These are phyloP conservation scores for Mycena sanguinolenta DNA, from an alignment of 768 basidiomycete species.

Conservation along the genomic window DNA sequence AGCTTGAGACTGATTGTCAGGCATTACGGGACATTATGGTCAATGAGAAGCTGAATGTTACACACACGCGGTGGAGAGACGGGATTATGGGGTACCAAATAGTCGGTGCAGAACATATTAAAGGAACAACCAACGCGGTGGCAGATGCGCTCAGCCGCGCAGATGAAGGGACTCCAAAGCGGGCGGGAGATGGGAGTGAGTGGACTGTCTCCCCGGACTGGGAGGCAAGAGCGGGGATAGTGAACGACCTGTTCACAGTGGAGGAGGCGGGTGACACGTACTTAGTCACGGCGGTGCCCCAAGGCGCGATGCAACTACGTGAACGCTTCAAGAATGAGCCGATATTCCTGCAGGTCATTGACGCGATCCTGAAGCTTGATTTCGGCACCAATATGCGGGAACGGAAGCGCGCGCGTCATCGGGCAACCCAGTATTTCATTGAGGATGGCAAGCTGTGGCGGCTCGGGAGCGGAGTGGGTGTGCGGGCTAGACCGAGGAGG, in stretches of 20 bases:
- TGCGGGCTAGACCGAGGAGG: slow-evolving; percentile 11
- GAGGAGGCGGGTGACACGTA: not conserved
- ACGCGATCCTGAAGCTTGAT: slow-evolving; percentile 18
- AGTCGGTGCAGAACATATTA: slow-evolving; percentile 36
- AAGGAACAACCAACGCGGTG: slow-evolving; percentile 37
- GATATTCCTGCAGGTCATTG: slow-evolving; percentile 18
- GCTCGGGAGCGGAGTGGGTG: not conserved
- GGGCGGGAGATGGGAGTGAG: slow-evolving; percentile 15
- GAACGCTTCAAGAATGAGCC: slow-evolving; percentile 33
- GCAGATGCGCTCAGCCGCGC: slow-evolving; percentile 41
- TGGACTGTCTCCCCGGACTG: slow-evolving; percentile 45
- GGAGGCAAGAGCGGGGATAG: slow-evolving; percentile 34
- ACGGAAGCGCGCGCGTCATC: slow-evolving; percentile 14
- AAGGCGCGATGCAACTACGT: not conserved
- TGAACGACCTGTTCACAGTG: slow-evolving; percentile 30
- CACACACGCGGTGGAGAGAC: slow-evolving; percentile 45
- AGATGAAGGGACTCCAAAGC: slow-evolving; percentile 9
- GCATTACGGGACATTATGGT: slow-evolving; percentile 42
- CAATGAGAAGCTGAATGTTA: slow-evolving; percentile 34
- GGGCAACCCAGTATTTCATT: slow-evolving; percentile 21
- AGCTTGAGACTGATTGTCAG: slow-evolving; percentile 4
- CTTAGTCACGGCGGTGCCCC: slow-evolving; percentile 13
- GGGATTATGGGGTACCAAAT: slow-evolving; percentile 40
- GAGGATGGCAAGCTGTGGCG: slow-evolving; percentile 29
- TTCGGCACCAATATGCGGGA: slow-evolving; percentile 30